phyloP scores from a whole-genome alignment of 768 basidiomycete genomes.

The Trametes elegans region DNA sequence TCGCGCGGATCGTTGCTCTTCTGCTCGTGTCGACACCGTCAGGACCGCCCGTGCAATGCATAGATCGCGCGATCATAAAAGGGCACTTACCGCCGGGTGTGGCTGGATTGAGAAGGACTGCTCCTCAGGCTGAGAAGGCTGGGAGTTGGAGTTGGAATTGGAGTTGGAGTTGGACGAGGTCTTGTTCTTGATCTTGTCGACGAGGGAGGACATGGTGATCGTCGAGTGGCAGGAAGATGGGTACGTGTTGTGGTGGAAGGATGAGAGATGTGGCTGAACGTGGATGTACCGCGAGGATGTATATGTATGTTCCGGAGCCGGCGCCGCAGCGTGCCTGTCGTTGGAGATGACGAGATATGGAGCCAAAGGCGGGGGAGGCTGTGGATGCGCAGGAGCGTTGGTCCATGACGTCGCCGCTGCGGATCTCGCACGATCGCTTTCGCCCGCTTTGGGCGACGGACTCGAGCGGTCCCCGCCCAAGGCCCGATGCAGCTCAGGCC shows the following conservation, averaged over 20 bases:
- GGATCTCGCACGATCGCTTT: conserved; percentile 7
- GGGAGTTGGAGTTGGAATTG: background rate
- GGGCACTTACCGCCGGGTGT: conserved; percentile 48
- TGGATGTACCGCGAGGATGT: background rate
- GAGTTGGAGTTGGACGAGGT: conserved; percentile 8
- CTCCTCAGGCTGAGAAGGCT: conserved; percentile 24
- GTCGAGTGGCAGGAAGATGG: background rate
- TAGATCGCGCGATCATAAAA: too few species aligned
- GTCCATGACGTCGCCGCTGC: conserved; percentile 16
- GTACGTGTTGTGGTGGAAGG: background rate
- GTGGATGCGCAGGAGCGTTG: conserved; percentile 11
- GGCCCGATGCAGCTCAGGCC: too few species aligned
- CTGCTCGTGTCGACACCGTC: conserved; percentile 30
- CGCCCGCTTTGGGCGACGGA: background rate
- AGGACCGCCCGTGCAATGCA: background rate
- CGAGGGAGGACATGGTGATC: conserved; percentile 18
- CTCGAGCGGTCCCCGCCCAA: background rate
- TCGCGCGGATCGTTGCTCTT: conserved; percentile 61
- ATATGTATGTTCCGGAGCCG: background rate
- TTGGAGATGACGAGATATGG: conserved; percentile 10
- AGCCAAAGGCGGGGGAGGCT: conserved; percentile 5
- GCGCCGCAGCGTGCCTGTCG: conserved; percentile 3
- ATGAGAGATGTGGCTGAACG: background rate
- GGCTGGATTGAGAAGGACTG: conserved; percentile 52
- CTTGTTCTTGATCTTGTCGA: conserved; percentile 23